Percentiles rank a stretch among this genome's conserved stretches.
phyloP scores from a whole-genome alignment of 2,329 filamentous ascomycete species.

The Colletotrichum cereale region DNA sequence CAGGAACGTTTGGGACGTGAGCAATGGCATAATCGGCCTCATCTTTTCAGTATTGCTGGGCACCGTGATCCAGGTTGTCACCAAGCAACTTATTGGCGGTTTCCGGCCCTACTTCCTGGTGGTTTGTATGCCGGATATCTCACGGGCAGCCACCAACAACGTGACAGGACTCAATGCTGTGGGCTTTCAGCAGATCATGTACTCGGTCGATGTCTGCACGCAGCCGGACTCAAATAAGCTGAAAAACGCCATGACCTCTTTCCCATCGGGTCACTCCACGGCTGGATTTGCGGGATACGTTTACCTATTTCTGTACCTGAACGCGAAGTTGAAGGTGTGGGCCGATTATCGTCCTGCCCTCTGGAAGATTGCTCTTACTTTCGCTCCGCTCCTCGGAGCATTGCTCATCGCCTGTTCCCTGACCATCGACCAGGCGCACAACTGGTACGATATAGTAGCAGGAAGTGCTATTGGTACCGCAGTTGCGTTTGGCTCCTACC shows the following conservation, averaged over 20 bases:
- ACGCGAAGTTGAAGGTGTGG: conserved; percentile 79
- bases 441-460: conserved; percentile 77
- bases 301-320: conserved; percentile 76
- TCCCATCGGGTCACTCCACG: conserved; percentile 77
- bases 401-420: conserved; percentile 71
- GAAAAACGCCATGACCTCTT: conserved; percentile 72
- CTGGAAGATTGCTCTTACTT: conserved; percentile 73
- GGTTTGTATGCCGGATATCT: conserved; percentile 71
- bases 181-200: conserved; percentile 73
- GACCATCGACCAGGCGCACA: conserved; percentile 75
- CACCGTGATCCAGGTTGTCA: conserved; percentile 73
- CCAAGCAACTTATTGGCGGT: conserved; percentile 76
- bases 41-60: conserved; percentile 70
- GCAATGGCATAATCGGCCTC: conserved; percentile 73
- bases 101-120: conserved; percentile 73
- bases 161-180: conserved; percentile 55
- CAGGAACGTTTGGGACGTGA: conserved; percentile 68
- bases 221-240: conserved; percentile 64
- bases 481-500: conserved; percentile 73
- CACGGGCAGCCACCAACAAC: conserved; percentile 55
- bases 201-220: conserved; percentile 72
- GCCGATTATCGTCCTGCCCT: conserved; percentile 74
- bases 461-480: conserved; percentile 73
- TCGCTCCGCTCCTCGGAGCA: conserved; percentile 71
- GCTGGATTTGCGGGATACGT: conserved; percentile 73